A percentile compares a stretch with the other conserved stretches of the same genome.
Evolutionary conservation across 2,329 filamentous ascomycete species (phyloP).

Genomic region (Ascochyta clinopodiicola): DNA sequence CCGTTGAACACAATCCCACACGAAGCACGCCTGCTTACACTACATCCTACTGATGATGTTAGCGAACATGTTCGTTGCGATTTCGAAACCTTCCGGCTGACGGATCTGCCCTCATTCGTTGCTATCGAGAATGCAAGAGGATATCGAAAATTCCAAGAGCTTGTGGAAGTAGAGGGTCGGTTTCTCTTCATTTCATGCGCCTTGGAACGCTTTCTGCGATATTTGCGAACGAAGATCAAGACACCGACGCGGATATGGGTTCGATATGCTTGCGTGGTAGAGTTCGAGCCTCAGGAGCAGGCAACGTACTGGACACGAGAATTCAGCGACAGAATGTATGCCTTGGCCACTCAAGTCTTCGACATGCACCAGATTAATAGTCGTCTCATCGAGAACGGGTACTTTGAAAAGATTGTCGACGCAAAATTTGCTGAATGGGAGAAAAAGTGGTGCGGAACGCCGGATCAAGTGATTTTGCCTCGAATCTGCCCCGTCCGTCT

Average conservation of each 20-base stretch:
- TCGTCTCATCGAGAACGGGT: conserved; percentile 8
- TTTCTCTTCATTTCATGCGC: not conserved
- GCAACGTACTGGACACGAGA: conserved; percentile 8
- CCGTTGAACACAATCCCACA: not conserved
- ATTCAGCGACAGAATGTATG: conserved; percentile 15
- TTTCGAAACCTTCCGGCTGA: not conserved
- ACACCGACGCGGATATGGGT: not conserved
- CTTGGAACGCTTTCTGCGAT: not conserved
- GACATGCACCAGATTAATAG: conserved; percentile 16
- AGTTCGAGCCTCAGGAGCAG: not conserved
- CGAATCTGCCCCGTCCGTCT: not conserved
- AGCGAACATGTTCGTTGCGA: not conserved
- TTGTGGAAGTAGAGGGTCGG: not conserved
- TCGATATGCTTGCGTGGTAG: not conserved
- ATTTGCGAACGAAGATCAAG: not conserved
- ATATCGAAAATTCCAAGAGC: not conserved
- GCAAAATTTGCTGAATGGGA: not conserved
- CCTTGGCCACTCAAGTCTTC: not conserved
- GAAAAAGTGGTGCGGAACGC: not conserved
- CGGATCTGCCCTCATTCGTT: not conserved
- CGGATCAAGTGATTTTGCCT: not conserved
- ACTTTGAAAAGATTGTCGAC: not conserved
- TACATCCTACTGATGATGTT: not conserved
- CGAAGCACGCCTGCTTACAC: not conserved
- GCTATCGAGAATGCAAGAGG: not conserved